Percentiles rank a stretch among this genome's conserved stretches.
Evolutionary conservation across 176 grass and related monocot genomes (phyloP).

Genomic region (Luzula sylvatica): DNA sequence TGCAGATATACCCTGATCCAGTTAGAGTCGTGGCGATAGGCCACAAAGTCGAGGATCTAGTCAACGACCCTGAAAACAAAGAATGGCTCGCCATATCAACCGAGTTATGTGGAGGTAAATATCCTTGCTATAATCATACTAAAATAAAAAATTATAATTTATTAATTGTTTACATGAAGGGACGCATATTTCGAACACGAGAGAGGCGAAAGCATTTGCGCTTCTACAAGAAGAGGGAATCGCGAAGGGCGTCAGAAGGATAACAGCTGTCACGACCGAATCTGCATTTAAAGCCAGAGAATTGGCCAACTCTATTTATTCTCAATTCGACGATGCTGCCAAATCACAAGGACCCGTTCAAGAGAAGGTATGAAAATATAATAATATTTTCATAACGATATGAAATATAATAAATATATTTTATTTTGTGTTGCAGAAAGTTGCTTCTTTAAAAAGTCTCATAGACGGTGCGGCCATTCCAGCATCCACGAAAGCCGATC

Average conservation of each 20-base stretch:
- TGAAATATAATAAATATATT: not conserved
- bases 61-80: conserved; percentile 54
- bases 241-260: conserved; percentile 84
- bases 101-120: conserved; percentile 75
- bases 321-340: conserved; percentile 41
- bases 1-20: conserved; percentile 77
- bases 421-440: conserved; percentile 42
- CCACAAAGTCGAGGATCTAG: conserved; percentile 65
- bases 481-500: conserved; percentile 72
- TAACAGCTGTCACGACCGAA: conserved; percentile 69
- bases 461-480: conserved; percentile 77
- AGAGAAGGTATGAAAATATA: conserved; percentile 46
- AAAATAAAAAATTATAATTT: not conserved
- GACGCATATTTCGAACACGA: conserved; percentile 81
- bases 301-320: conserved; percentile 49
- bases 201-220: conserved; percentile 65
- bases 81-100: conserved; percentile 85
- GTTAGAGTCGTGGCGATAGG: conserved; percentile 86
- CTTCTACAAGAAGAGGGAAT: conserved; percentile 93
- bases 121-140: too few species aligned
- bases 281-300: conserved; percentile 53
- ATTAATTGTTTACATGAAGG: conserved; percentile 35
- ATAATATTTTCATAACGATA: not conserved
- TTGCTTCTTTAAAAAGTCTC: conserved; percentile 65
- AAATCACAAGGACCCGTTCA: conserved; percentile 44